A percentile compares a stretch with the other conserved stretches of the same genome.
Evolutionary conservation across 2,329 filamentous ascomycete species (phyloP).

Genomic region (Colletotrichum tanaceti): DNA sequence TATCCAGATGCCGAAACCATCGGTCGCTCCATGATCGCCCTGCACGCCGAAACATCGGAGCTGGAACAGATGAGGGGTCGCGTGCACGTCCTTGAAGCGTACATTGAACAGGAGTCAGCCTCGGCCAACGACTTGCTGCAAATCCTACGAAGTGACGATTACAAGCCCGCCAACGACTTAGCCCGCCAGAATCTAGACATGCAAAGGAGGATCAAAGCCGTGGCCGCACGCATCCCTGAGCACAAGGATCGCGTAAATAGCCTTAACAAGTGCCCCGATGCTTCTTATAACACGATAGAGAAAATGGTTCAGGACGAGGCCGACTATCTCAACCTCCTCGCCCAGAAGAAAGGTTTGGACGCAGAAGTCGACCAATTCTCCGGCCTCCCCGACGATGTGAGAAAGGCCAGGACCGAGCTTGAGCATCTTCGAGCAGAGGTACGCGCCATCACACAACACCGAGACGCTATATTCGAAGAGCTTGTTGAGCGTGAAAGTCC

Average conservation of each 20-base stretch:
- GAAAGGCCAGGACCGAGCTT: conserved; percentile 76
- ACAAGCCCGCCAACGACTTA: conserved; percentile 67
- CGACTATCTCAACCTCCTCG: conserved; percentile 67
- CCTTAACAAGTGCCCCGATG: conserved; percentile 49
- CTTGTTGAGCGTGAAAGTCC: conserved; percentile 73
- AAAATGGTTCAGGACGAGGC: conserved; percentile 69
- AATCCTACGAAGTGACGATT: conserved; percentile 59
- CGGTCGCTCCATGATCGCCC: conserved; percentile 63
- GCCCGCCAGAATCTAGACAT: conserved; percentile 79
- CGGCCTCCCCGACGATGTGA: conserved; percentile 77
- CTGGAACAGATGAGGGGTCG: conserved; percentile 67
- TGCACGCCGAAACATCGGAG: conserved; percentile 65
- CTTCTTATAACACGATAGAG: conserved; percentile 63
- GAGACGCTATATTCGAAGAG: conserved; percentile 81
- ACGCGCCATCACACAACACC: conserved; percentile 66
- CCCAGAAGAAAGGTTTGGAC: conserved; percentile 70
- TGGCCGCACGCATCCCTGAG: conserved; percentile 75
- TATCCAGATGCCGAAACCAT: conserved; percentile 62
- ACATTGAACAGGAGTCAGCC: conserved; percentile 64
- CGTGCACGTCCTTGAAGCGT: conserved; percentile 65
- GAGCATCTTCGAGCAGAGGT: conserved; percentile 75
- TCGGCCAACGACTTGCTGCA: conserved; percentile 53
- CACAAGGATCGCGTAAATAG: conserved; percentile 66
- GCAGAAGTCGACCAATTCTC: conserved; percentile 73
- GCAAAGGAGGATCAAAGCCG: conserved; percentile 75